Conservation (phyloP, 192 early-diverging fungal species). For the Mortierella claussenii region DNA sequence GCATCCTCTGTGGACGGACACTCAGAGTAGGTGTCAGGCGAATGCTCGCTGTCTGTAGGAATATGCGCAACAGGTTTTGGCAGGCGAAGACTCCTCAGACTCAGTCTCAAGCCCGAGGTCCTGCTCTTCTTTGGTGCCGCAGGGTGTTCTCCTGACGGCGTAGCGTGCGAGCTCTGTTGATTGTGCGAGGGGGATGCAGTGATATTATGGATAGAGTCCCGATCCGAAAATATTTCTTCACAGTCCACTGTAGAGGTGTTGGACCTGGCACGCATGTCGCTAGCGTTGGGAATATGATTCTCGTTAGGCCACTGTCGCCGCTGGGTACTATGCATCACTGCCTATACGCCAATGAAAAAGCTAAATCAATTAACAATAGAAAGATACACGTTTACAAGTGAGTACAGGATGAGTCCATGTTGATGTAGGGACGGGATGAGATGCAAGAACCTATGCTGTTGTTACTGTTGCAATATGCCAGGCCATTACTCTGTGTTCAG, state of each 20-base stretch:
- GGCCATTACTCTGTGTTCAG: no score
- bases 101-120: slow-evolving; percentile 29
- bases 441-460: no score
- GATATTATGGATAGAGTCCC: slow-evolving; percentile 26
- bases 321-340: slow-evolving; percentile 4
- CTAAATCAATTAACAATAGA: no score
- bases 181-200: slow-evolving; percentile 22
- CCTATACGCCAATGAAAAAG: slow-evolving; percentile 1
- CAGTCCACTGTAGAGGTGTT: slow-evolving; percentile 40
- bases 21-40: slow-evolving; percentile 10
- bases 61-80: slow-evolving; percentile 14
- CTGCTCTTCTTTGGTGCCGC: slow-evolving; percentile 10
- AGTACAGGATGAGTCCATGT: no score
- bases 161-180: slow-evolving; percentile 34
- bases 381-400: no score
- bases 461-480: no score
- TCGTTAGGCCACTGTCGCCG: not conserved
- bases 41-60: slow-evolving; percentile 22
- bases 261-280: slow-evolving; percentile 16
- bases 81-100: slow-evolving; percentile 35
- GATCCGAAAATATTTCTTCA: slow-evolving; percentile 49
- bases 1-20: slow-evolving; percentile 14
- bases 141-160: slow-evolving; percentile 22
- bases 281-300: not conserved
- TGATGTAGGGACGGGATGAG: no score